phyloP scores from a whole-genome alignment of 139 green algal genomes.

The Auxenochlorella pyrenoidosa region DNA sequence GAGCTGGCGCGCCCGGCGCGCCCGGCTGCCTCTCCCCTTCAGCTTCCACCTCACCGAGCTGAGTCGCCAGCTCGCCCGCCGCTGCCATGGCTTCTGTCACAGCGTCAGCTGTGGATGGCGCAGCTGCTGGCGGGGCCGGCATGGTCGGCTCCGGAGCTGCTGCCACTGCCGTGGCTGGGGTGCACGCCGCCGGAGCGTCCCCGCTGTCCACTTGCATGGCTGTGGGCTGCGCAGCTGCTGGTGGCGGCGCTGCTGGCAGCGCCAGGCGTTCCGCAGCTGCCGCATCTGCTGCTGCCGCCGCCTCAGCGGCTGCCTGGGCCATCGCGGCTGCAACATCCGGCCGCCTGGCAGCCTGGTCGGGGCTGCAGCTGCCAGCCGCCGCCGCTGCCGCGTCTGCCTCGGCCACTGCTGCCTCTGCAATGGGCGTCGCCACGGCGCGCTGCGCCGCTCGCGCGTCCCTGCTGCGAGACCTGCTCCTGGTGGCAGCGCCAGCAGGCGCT shows the following conservation, averaged over 20 bases:
- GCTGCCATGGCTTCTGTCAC: not conserved
- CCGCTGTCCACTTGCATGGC: not conserved
- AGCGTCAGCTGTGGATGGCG: not conserved
- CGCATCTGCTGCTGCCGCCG: not conserved
- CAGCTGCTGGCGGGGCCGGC: no score
- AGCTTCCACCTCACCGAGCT: not conserved
- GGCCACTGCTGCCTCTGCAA: not conserved
- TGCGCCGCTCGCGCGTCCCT: not conserved
- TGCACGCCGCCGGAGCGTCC: not conserved
- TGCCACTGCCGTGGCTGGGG: not conserved
- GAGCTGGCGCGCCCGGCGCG: not conserved
- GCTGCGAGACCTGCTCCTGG: not conserved
- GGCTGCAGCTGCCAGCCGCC: not conserved
- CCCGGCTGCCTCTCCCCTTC: not conserved
- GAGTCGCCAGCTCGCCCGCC: not conserved
- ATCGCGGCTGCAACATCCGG: not conserved
- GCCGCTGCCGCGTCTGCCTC: not conserved
- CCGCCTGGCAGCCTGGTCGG: not conserved
- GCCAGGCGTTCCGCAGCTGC: not conserved
- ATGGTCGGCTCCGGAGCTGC: no score
- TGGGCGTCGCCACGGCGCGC: not conserved
- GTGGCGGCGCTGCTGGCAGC: not conserved
- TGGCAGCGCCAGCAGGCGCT: not conserved
- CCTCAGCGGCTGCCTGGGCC: not conserved
- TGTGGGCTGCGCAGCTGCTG: not conserved